phyloP scores from a whole-genome alignment of 768 basidiomycete species.

The Daedalea quercina region DNA sequence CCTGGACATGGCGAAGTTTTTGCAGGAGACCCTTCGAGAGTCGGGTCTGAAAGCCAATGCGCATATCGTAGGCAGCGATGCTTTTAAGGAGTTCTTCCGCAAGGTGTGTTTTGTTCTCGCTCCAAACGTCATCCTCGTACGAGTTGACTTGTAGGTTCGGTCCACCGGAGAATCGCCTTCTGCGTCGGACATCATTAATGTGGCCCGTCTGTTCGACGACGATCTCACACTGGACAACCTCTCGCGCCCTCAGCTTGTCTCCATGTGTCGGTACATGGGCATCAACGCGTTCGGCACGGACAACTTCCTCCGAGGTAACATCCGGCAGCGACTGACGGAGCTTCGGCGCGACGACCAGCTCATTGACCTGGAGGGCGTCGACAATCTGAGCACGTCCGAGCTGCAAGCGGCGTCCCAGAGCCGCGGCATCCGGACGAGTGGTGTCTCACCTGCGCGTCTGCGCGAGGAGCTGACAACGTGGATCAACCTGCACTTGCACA shows the following conservation, averaged over 20 bases:
- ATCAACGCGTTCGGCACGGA: slow-evolving; percentile 98
- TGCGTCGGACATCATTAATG: slow-evolving; percentile 81
- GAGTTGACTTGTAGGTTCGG: slow-evolving; percentile 51
- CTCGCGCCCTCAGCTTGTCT: slow-evolving; percentile 95
- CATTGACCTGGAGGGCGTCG: slow-evolving; percentile 85
- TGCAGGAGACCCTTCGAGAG: slow-evolving; percentile 95
- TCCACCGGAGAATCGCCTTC: slow-evolving; percentile 95
- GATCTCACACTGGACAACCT: slow-evolving; percentile 97
- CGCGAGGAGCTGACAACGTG: slow-evolving; percentile 88
- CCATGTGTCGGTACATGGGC: slow-evolving; percentile 97
- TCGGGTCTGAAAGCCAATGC: slow-evolving; percentile 88
- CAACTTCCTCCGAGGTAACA: slow-evolving; percentile 91
- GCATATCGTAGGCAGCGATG: slow-evolving; percentile 89
- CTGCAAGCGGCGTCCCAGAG: slow-evolving; percentile 91
- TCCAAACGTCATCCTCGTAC: not conserved
- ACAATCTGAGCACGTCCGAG: slow-evolving; percentile 85
- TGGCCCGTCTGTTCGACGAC: slow-evolving; percentile 95
- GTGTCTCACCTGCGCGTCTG: slow-evolving; percentile 80
- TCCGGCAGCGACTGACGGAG: slow-evolving; percentile 75
- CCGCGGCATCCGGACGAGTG: slow-evolving; percentile 85
- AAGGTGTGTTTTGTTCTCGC: slow-evolving; percentile 47
- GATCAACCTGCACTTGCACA: slow-evolving; percentile 87
- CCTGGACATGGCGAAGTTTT: slow-evolving; percentile 98
- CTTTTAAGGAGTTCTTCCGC: slow-evolving; percentile 99
- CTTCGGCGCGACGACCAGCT: slow-evolving; percentile 91